Evolutionary conservation across 2,329 filamentous ascomycete species (phyloP).

Genomic region (Curvularia sp.): DNA sequence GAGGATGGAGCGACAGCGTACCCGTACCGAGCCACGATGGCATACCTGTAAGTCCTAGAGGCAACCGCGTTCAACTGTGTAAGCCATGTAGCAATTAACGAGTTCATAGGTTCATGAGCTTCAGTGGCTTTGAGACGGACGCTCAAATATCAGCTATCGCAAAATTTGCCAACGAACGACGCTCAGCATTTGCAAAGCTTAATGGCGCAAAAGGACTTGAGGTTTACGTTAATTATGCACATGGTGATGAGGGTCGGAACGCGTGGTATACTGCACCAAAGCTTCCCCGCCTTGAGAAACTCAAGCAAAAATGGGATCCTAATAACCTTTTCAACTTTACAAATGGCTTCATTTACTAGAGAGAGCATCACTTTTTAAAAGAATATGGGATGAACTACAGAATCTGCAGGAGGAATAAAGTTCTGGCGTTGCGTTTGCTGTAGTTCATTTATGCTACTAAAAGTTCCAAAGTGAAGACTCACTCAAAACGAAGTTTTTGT

Average conservation of each 20-base stretch:
- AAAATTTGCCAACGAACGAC: conserved; percentile 2
- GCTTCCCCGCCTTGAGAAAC: background rate
- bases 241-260: conserved; percentile 9
- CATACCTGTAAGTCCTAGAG: background rate
- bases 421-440: no score
- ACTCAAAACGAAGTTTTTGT: background rate
- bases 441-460: no score
- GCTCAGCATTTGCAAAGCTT: conserved; percentile 6
- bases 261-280: conserved; percentile 7
- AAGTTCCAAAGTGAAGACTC: background rate
- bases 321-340: conserved; percentile 9
- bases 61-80: no score
- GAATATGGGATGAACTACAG: no score
- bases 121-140: conserved; percentile 7
- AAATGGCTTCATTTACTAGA: conserved; percentile 3
- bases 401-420: no score
- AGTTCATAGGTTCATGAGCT: conserved; percentile 6
- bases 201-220: conserved; percentile 7
- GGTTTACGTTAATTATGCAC: conserved; percentile 12
- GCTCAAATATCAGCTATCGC: conserved; percentile 4
- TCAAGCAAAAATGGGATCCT: conserved; percentile 8
- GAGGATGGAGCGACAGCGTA: background rate
- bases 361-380: background rate
- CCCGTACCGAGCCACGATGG: conserved; percentile 1
- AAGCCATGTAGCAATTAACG: background rate